Percentiles rank a stretch among this genome's conserved stretches.
Evolutionary conservation across 768 basidiomycete species (phyloP).

Genomic region (Rossbeevera mucosa): DNA sequence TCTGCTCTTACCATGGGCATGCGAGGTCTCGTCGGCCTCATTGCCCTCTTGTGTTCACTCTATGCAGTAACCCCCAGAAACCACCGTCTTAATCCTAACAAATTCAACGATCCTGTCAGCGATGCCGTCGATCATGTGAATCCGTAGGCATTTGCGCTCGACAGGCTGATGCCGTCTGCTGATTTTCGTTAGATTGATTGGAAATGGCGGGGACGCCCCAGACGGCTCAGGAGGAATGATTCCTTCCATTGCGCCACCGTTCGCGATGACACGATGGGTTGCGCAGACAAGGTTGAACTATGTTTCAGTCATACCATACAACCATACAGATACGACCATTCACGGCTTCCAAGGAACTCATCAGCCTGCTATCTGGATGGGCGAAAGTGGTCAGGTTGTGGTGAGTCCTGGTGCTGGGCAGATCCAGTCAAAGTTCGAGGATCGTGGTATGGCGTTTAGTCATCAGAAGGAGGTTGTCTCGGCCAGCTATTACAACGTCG

Average conservation of each 20-base stretch:
- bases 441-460: slow-evolving; percentile 51
- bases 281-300: slow-evolving; percentile 76
- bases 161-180: neutral
- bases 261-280: slow-evolving; percentile 84
- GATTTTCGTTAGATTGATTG: slow-evolving; percentile 46
- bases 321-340: slow-evolving; percentile 53
- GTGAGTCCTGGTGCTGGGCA: slow-evolving; percentile 54
- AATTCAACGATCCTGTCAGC: slow-evolving; percentile 30
- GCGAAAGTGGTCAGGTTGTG: slow-evolving; percentile 62
- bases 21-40: slow-evolving; percentile 12
- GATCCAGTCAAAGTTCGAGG: slow-evolving; percentile 52
- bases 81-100: slow-evolving; percentile 10
- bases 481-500: slow-evolving; percentile 53
- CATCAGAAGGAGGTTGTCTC: slow-evolving; percentile 51
- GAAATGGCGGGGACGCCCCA: slow-evolving; percentile 67
- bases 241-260: slow-evolving; percentile 71
- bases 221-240: slow-evolving; percentile 77
- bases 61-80: slow-evolving; percentile 11
- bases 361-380: slow-evolving; percentile 90
- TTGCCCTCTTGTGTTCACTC: slow-evolving; percentile 12
- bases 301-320: slow-evolving; percentile 68
- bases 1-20: neutral
- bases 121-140: slow-evolving; percentile 43
- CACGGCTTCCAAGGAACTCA: slow-evolving; percentile 79
- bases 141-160: slow-evolving; percentile 32